phyloP scores from a whole-genome alignment of 2,329 filamentous ascomycete genomes.

The Cladosporium sphaerospermum region DNA sequence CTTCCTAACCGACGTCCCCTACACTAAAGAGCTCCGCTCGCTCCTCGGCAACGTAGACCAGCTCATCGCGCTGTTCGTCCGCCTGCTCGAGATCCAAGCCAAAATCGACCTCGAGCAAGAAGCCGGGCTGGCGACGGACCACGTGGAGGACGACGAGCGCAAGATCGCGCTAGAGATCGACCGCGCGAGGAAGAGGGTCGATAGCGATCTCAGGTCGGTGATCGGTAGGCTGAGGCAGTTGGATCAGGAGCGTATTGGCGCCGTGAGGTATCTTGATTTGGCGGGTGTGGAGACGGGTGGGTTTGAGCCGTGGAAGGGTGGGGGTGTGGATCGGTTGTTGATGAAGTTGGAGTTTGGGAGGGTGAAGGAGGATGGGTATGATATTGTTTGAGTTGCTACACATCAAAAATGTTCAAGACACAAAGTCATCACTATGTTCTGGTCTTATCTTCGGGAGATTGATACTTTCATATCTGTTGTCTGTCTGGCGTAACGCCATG shows the following conservation, averaged over 20 bases:
- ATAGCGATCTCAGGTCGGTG: conserved; percentile 58
- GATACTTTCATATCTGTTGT: no score
- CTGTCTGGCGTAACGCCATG: no score
- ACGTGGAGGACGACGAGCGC: conserved; percentile 61
- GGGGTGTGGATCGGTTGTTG: conserved; percentile 74
- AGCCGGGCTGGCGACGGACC: conserved; percentile 59
- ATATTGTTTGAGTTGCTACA: conserved; percentile 4
- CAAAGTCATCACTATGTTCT: not conserved
- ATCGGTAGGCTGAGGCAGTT: conserved; percentile 54
- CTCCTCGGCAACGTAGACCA: conserved; percentile 72
- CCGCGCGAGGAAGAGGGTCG: conserved; percentile 58
- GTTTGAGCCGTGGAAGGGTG: conserved; percentile 67
- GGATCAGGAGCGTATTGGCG: conserved; percentile 45
- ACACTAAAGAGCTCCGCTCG: conserved; percentile 59
- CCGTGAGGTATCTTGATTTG: conserved; percentile 21
- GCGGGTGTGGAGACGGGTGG: conserved; percentile 22
- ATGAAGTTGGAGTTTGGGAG: conserved; percentile 78
- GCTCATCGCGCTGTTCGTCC: conserved; percentile 68
- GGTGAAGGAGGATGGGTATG: conserved; percentile 15
- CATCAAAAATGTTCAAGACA: not conserved
- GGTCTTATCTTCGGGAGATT: not conserved
- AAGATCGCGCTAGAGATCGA: conserved; percentile 61
- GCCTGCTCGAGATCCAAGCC: conserved; percentile 69
- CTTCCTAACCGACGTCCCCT: conserved; percentile 57
- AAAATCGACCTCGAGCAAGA: conserved; percentile 76